Evolutionary conservation across 345 rosid species (phyloP), one percentile per base, ranked within the genome.

Genomic region (Hibiscus mutabilis): DNA sequence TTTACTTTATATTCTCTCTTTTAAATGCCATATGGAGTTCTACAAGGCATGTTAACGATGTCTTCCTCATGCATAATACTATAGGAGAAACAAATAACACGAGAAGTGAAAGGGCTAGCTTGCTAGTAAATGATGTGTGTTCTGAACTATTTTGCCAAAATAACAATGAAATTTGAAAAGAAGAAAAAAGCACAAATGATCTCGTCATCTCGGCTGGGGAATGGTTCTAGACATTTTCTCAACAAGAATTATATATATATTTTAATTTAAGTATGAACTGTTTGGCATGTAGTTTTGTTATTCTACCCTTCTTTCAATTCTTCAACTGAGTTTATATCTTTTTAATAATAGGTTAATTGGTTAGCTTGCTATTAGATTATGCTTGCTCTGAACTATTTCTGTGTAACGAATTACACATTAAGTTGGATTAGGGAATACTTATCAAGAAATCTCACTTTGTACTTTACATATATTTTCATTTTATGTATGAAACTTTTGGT

Each of bases 271-370:
- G 37, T 15, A 16, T 56, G 15, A 44, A 56, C n/a, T 37, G 53
- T 8, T 35, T 11, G 37, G 24, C 40, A 12, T 57, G 10, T 21
- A 31, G 14, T 35, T 37, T 40, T 24, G 10, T 58, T 21, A 0
- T 69, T 33, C 27, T 37, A 40, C 9, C 21, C 19, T 40, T 70
- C 57, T 52, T 60, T 66, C n/a, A n/a, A n/a, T n/a, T n/a, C n/a
- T n/a, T n/a, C n/a, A 22, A 46, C 18, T 53, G 72, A 18, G 73
- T 66, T 68, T 75, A 61, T 61, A 74, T 49, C 16, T 57, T 52
- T 6, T 81, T 89, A 27, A 27, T n/a, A 56, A 6, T 0, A 15
- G 19, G 42, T 15, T 37, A 46, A 74, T 47, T 3, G 51, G 1
- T 14, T 31, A 47, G 40, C 42, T 18, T 53, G 27, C 25, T n/a